phyloP scores from a whole-genome alignment of 768 basidiomycete species.

The Russula foetens region DNA sequence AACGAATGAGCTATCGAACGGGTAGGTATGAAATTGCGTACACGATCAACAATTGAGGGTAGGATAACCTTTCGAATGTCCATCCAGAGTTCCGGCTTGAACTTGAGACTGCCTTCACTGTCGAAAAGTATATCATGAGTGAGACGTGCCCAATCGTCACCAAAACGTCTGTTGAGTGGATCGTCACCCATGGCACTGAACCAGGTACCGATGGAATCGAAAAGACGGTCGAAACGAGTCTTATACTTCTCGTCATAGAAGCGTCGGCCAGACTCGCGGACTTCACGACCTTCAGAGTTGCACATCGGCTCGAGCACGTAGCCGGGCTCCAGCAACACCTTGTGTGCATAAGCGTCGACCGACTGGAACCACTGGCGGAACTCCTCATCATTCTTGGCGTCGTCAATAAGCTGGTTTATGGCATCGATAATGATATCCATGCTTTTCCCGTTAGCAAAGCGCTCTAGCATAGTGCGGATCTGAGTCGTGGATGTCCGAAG shows the following conservation, averaged over 20 bases:
- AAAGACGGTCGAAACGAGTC: constrained; percentile 72
- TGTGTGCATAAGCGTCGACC: constrained; percentile 57
- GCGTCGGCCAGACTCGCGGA: constrained; percentile 61
- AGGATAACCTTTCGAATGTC: constrained; percentile 81
- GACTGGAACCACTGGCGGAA: constrained; percentile 65
- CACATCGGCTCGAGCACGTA: constrained; percentile 79
- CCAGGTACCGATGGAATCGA: constrained; percentile 65
- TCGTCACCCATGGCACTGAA: constrained; percentile 82
- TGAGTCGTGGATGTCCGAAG: constrained; percentile 51
- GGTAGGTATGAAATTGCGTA: constrained; percentile 30
- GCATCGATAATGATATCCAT: constrained; percentile 65
- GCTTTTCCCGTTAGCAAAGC: constrained; percentile 73
- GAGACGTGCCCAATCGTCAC: constrained; percentile 73
- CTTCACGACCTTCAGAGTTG: constrained; percentile 48
- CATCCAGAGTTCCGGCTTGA: constrained; percentile 84
- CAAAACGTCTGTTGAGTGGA: constrained; percentile 72
- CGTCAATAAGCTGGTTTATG: constrained; percentile 60
- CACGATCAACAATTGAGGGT: constrained; percentile 68
- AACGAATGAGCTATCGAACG: neutral
- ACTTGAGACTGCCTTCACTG: constrained; percentile 72
- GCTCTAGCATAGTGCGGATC: constrained; percentile 77
- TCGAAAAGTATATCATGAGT: constrained; percentile 81
- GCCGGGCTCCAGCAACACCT: constrained; percentile 70
- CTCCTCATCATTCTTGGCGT: constrained; percentile 65
- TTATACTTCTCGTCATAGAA: constrained; percentile 78